Base-by-base conservation (phyloP, 108 stramenopile genomes). In the Parietichytrium sp. region DNA sequence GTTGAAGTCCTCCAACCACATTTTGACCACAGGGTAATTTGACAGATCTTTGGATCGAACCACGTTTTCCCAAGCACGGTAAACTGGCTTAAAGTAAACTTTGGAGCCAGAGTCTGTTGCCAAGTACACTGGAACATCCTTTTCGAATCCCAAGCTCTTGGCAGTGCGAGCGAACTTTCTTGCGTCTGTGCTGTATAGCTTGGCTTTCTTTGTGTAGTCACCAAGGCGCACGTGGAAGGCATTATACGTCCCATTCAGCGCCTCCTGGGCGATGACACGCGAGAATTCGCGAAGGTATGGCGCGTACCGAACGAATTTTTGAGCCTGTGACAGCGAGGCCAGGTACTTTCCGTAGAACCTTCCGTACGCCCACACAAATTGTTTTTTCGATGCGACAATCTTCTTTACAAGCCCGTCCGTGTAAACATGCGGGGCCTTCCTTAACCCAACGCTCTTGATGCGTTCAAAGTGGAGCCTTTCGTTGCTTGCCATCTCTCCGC, bases 141-240 rank as follows among this genome's bases (percentile, higher is more conserved):
- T 16, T 15, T 13, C 13, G 3, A 72, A 72, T 0, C 61, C 61
- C 10, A 45, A 45, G 2, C 42, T 36, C 8, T 45, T 33, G 13
- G 16, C 61, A 38, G 45, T 45, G 1, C 45, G 23, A 15, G 45
- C 61, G 45, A 72, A 72, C 10, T 42, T 42, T 6, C 16, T 15
- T 10, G 16, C 61, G 20, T 72, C 3, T 2, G 8, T 33, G 10
- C 23, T 42, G 42, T 33, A 72, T n/a, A 72, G 61, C 61, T 72
- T 72, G 42, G 61, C 61, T 27, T 72, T 72, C 20, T 72, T 72
- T 25, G 29, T 45, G 61, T 72, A 72, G 42, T 72, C 61, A 23
- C 61, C 61, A 25, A 72, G 61, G 45, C 61, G 61, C 23, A 72
- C 61, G 33, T 72, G 61, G 20, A 25, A 72, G 38, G 61, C 61